Conservation (phyloP, 495 filamentous ascomycete species). For the Halenospora varia region DNA sequence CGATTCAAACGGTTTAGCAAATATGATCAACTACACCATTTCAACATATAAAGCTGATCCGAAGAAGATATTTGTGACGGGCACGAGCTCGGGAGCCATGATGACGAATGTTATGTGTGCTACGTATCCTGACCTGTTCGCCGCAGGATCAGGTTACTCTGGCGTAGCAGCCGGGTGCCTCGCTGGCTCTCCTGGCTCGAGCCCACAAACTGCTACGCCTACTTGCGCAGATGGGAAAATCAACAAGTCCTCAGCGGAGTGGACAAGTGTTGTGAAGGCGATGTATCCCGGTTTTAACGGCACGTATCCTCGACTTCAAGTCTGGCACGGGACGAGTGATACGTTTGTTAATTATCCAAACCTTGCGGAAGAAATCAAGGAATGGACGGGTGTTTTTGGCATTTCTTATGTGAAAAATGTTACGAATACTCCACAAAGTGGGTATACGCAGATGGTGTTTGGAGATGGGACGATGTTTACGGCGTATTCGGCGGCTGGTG, state of each 20-base stretch:
- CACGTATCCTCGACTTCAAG: conserved; percentile 35
- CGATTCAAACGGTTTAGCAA: conserved; percentile 39
- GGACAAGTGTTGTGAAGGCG: conserved; percentile 27
- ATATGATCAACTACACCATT: conserved; percentile 42
- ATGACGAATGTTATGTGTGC: conserved; percentile 43
- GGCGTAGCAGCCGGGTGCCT: conserved; percentile 36
- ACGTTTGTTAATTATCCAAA: conserved; percentile 31
- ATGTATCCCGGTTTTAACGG: conserved; percentile 35
- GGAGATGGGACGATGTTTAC: conserved; percentile 37
- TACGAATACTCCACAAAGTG: conserved; percentile 26
- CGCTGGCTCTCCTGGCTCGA: conserved; percentile 28
- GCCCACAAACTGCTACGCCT: conserved; percentile 35
- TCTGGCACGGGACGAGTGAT: conserved; percentile 34
- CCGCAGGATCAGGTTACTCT: conserved; percentile 36
- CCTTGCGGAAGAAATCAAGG: conserved; percentile 10
- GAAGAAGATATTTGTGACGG: conserved; percentile 40
- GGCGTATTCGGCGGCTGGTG: conserved; percentile 39
- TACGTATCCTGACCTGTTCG: conserved; percentile 37
- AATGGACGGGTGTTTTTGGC: conserved; percentile 6
- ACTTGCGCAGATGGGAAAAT: conserved; percentile 33
- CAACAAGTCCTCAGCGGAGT: conserved; percentile 31
- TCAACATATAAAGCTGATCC: conserved; percentile 41
- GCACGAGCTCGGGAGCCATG: conserved; percentile 46
- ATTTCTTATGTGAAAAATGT: neutral
- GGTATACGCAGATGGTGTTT: conserved; percentile 41